Percentiles rank a stretch among this genome's conserved stretches.
Evolutionary conservation across 2,329 filamentous ascomycete genomes (phyloP).

Genomic region (Aspergillus sergii): DNA sequence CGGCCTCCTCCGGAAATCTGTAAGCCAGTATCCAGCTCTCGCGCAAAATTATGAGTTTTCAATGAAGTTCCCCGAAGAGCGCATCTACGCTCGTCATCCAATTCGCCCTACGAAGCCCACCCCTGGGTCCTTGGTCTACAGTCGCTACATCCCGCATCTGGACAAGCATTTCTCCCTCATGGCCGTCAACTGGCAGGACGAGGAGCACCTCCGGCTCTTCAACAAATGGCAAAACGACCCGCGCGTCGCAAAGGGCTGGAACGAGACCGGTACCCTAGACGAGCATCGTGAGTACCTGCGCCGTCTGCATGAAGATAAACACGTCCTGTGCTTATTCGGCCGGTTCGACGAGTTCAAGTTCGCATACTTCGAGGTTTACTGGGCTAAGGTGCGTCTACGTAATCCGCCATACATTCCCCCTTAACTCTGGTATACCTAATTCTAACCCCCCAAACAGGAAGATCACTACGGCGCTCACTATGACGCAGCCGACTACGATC

Average conservation of each 20-base stretch:
- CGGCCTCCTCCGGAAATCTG: constrained; percentile 25
- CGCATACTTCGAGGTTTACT: constrained; percentile 80
- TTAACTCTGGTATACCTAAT: not conserved
- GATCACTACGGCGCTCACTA: constrained; percentile 63
- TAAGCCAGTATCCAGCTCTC: constrained; percentile 40
- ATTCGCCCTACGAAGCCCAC: constrained; percentile 71
- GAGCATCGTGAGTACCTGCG: constrained; percentile 73
- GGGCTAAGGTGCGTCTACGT: constrained; percentile 60
- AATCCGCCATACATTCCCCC: not conserved
- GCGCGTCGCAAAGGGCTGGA: constrained; percentile 78
- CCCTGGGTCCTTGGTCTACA: constrained; percentile 72
- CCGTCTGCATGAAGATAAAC: constrained; percentile 69
- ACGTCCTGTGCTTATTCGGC: constrained; percentile 61
- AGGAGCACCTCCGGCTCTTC: constrained; percentile 69
- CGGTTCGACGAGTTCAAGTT: constrained; percentile 72
- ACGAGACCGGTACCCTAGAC: constrained; percentile 74
- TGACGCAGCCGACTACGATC: constrained; percentile 57
- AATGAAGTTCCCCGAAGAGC: constrained; percentile 51
- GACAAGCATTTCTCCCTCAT: constrained; percentile 77
- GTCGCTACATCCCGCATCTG: constrained; percentile 75
- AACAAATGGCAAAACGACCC: constrained; percentile 84
- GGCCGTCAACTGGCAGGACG: constrained; percentile 67
- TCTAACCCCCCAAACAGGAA: constrained; percentile 45
- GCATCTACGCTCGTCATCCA: constrained; percentile 67
- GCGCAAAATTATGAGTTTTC: constrained; percentile 35